A percentile compares a stretch with the other conserved stretches of the same genome.
phyloP scores from a whole-genome alignment of 192 early-diverging fungal species.

The Gamsiella multidivaricata region DNA sequence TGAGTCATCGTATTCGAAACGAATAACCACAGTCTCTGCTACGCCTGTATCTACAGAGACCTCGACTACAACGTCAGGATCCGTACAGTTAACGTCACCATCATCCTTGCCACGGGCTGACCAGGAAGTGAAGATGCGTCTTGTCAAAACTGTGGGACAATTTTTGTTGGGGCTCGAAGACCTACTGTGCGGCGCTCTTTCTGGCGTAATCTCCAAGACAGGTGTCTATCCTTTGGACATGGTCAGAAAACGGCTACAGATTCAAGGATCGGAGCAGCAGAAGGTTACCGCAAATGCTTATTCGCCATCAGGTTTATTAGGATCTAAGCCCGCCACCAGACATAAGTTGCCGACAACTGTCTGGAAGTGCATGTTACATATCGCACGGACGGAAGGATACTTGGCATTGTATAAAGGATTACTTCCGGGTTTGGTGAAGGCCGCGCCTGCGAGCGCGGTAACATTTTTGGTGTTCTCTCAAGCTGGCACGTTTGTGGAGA shows the following conservation, averaged over 20 bases:
- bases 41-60: no score
- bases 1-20: constrained; percentile 14
- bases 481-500: constrained; percentile 65
- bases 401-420: constrained; percentile 89
- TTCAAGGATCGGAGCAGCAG: constrained; percentile 56
- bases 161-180: constrained; percentile 63
- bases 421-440: constrained; percentile 86
- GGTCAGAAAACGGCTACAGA: constrained; percentile 80
- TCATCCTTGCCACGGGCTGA: not conserved
- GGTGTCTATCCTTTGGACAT: constrained; percentile 93
- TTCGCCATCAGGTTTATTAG: constrained; percentile 43
- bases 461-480: constrained; percentile 88
- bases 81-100: not conserved
- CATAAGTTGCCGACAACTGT: constrained; percentile 62
- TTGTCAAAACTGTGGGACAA: constrained; percentile 2
- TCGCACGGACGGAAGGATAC: constrained; percentile 80
- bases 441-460: constrained; percentile 83
- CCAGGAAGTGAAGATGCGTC: not conserved
- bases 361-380: constrained; percentile 67
- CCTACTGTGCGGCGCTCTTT: constrained; percentile 79
- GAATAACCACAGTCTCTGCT: no score
- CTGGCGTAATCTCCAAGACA: constrained; percentile 86
- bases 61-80: not conserved
- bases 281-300: not conserved
- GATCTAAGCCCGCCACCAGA: not conserved